Evolutionary conservation across 1,284 basidiomycete species (phyloP).

Genomic region (Cryptococcus hybrid): DNA sequence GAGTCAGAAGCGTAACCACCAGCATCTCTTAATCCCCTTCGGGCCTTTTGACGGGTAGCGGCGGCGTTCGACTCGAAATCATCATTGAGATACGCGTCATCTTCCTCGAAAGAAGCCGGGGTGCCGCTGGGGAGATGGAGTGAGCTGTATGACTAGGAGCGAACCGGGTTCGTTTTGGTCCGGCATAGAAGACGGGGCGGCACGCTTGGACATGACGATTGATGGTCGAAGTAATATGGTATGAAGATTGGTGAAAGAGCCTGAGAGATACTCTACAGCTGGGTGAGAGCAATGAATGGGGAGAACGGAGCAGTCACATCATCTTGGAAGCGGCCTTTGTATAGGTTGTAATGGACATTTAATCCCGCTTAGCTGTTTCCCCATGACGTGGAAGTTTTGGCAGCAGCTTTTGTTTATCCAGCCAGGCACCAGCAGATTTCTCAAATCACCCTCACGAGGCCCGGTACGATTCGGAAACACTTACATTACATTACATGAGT

Average conservation of each 20-base stretch:
- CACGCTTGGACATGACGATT: slow-evolving; percentile 32
- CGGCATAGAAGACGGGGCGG: slow-evolving; percentile 26
- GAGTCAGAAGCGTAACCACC: slow-evolving; percentile 94
- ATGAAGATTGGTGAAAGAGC: neutral
- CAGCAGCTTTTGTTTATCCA: no score
- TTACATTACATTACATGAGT: no score
- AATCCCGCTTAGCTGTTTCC: no score
- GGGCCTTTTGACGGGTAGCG: slow-evolving; percentile 61
- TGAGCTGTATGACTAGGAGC: slow-evolving; percentile 53
- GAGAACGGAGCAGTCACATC: no score
- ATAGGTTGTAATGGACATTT: no score
- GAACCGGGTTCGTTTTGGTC: slow-evolving; percentile 69
- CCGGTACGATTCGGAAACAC: no score
- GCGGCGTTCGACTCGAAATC: slow-evolving; percentile 38
- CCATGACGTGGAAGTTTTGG: no score
- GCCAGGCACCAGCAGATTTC: no score
- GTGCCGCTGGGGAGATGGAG: slow-evolving; percentile 4
- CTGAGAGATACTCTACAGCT: no score
- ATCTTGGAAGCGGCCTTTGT: no score
- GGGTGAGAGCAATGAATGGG: no score
- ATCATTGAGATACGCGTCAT: slow-evolving; percentile 38
- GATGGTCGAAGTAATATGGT: neutral
- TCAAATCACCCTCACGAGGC: no score
- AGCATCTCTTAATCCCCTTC: slow-evolving; percentile 64
- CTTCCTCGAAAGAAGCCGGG: slow-evolving; percentile 50